Evolutionary conservation across 31 red algal genomes (phyloP).

Genomic region (Odonthalia washingtoniensis): DNA sequence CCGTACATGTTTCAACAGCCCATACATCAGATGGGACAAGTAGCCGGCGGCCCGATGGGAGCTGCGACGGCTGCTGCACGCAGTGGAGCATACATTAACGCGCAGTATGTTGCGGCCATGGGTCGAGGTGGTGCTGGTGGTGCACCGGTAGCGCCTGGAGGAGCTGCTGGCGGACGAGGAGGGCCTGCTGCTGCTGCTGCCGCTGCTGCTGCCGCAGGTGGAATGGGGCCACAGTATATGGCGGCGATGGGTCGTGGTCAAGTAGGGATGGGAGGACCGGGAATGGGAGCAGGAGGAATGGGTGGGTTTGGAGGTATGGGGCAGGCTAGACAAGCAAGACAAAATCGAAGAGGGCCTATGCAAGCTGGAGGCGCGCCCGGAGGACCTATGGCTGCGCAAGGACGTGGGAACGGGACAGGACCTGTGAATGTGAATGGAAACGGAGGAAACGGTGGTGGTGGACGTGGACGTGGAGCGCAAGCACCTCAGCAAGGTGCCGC

Average conservation of each 20-base stretch:
- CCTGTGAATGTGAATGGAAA: too few relatives aligned
- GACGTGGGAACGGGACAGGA: constrained; percentile 10
- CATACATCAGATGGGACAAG: constrained; percentile 59
- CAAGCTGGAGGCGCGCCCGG: constrained; percentile 49
- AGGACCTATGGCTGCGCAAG: constrained; percentile 12
- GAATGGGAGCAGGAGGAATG: constrained; percentile 53
- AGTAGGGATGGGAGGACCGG: constrained; percentile 50
- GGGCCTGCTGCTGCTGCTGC: constrained; percentile 8
- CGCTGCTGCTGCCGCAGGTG: constrained; percentile 8
- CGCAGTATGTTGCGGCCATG: constrained; percentile 52
- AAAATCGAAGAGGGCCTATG: constrained; percentile 72
- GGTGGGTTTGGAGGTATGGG: constrained; percentile 1
- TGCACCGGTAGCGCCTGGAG: constrained; percentile 37
- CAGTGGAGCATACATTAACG: constrained; percentile 45
- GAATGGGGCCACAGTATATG: constrained; percentile 69
- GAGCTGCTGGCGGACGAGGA: background rate
- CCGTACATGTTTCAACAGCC: constrained; percentile 81
- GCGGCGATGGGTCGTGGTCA: constrained; percentile 55
- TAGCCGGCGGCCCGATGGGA: constrained; percentile 10
- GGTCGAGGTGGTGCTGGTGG: too few relatives aligned
- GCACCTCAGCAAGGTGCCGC: background rate
- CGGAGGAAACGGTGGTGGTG: constrained; percentile 42
- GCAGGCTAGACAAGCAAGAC: constrained; percentile 60
- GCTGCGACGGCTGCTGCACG: constrained; percentile 24
- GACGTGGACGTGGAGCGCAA: constrained; percentile 44